Conservation (phyloP, 108 stramenopile species). For the Skeletonema potamos region DNA sequence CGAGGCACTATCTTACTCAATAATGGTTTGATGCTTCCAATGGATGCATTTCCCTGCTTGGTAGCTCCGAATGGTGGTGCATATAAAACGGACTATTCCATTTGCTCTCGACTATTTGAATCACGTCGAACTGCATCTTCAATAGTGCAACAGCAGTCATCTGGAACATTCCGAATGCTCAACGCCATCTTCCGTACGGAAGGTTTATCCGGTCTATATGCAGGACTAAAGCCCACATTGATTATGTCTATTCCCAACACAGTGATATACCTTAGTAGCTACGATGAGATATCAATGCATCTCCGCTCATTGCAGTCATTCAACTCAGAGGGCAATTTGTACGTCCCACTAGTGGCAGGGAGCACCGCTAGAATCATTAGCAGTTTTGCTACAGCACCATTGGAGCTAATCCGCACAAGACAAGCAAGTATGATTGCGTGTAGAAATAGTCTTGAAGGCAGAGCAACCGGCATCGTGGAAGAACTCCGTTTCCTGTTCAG, state of each 20-base stretch:
- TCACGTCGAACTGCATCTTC: slow-evolving; percentile 7
- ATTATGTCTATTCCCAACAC: slow-evolving; percentile 87
- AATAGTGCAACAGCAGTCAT: background rate
- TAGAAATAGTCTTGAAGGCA: background rate
- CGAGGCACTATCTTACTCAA: slow-evolving; percentile 63
- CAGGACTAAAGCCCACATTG: slow-evolving; percentile 79
- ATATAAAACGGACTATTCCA: slow-evolving; percentile 13
- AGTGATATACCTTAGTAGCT: slow-evolving; percentile 87
- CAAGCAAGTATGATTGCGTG: slow-evolving; percentile 52
- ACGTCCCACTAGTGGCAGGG: slow-evolving; percentile 75
- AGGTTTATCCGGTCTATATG: slow-evolving; percentile 76
- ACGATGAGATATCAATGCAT: slow-evolving; percentile 69
- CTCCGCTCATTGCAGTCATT: background rate
- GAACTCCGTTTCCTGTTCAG: slow-evolving; percentile 59
- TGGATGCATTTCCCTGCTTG: slow-evolving; percentile 47
- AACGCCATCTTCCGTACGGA: slow-evolving; percentile 59
- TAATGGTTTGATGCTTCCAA: slow-evolving; percentile 56
- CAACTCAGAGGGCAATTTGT: background rate
- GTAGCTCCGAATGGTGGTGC: slow-evolving; percentile 17
- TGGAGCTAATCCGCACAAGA: slow-evolving; percentile 84
- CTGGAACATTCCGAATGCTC: slow-evolving; percentile 52
- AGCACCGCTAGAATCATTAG: slow-evolving; percentile 76
- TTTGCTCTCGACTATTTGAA: slow-evolving; percentile 17
- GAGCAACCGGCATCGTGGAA: slow-evolving; percentile 34
- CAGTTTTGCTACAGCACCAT: slow-evolving; percentile 83